Base-by-base conservation (phyloP, 192 early-diverging fungal species). In the Gigaspora rosea region DNA sequence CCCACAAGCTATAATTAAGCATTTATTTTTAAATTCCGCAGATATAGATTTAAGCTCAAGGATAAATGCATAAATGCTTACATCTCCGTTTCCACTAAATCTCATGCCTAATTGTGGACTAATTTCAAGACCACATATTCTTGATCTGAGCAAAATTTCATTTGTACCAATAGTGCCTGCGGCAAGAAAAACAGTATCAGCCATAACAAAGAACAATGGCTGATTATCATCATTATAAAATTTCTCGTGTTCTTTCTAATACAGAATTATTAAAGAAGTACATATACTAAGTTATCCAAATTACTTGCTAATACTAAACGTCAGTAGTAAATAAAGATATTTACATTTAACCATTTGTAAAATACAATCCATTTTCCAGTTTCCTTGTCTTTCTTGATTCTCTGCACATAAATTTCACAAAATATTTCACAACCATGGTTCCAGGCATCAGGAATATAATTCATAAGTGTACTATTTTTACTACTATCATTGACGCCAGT, bases 381-480 rank as follows among this genome's bases (percentile, higher is more conserved):
- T 58, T 78, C 78, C 16, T 74, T 71, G 20, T 73, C 36, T 57
- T 74, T 73, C 49, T 83, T 80, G 22, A 85, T 79, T 47, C 82
- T 71, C 36, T 79, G 54, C 20, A 85, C 84, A 27, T 77, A 64
- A 66, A 78, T 71, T 46, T 46, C 54, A 50, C 79, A 81, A 67
- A 83, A 85, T 56, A 85, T 85, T 70, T 85, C 84, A 33, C 80
- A 80, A n/a, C 84, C 84, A 58, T 85, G 82, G 71, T 85, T 85
- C 84, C 84, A 85, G 10, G 84, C 84, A 46, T 85, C 84, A 15
- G 84, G 82, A 18, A 85, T 83, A 50, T 85, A 85, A 73, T 81
- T 85, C 78, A 85, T 78, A n/a, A 85, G 51, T 2, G 82, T 85
- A 18, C 76, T 79, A 69, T 83, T 85, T 64, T 85, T 85, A 74